These are phyloP conservation scores for Lichina pygmaea DNA, from an alignment of 495 filamentous ascomycete genomes.

Conservation along the genomic window DNA sequence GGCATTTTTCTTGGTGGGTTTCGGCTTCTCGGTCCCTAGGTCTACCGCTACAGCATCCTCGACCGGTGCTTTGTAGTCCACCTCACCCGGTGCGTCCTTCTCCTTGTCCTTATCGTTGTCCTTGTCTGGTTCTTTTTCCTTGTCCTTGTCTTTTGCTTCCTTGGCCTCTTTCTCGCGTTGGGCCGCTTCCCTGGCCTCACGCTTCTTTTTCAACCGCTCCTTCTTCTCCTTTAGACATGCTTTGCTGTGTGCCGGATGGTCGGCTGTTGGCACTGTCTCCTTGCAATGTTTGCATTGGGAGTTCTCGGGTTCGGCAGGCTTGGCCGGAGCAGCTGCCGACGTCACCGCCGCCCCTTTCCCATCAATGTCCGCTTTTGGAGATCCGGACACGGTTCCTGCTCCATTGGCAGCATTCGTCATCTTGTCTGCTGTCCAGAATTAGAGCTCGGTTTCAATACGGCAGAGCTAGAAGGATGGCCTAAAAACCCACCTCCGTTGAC, in stretches of 20 bases:
- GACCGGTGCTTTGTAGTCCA: too few species aligned
- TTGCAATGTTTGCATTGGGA: constrained; percentile 19
- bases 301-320: constrained; percentile 9
- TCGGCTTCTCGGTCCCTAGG: constrained; percentile 14
- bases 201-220: constrained; percentile 18
- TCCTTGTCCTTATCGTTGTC: constrained; percentile 7
- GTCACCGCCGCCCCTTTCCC: not conserved
- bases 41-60: not conserved
- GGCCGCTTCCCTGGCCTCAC: constrained; percentile 19
- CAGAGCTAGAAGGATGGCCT: too few species aligned
- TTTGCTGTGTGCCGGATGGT: constrained; percentile 12
- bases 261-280: constrained; percentile 11
- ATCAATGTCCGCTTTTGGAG: not conserved
- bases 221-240: constrained; percentile 20
- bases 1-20: constrained; percentile 48
- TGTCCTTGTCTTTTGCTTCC: constrained; percentile 14
- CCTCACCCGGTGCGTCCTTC: constrained; percentile 3
- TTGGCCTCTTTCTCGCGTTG: constrained; percentile 16
- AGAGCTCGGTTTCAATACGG: too few species aligned
- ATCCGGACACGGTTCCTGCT: not conserved
- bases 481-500: too few species aligned
- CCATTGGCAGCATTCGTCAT: too few species aligned
- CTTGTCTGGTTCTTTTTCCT: constrained; percentile 1
- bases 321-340: too few species aligned
- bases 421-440: too few species aligned